phyloP scores from a whole-genome alignment of 306 rosid genomes.

The Benincasa hispida region DNA sequence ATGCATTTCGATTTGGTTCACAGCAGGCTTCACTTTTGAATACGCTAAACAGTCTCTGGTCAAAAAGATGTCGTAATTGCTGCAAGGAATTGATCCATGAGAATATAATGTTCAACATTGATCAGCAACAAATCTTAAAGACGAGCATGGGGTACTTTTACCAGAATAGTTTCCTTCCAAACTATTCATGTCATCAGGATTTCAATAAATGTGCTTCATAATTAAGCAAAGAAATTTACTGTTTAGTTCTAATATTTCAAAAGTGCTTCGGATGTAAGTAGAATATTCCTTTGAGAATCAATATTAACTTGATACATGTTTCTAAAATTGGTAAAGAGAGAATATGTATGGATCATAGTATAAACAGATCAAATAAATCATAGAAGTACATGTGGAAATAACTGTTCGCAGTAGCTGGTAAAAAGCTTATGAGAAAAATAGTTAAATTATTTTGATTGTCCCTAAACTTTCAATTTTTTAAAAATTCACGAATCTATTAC shows the following conservation, averaged over 20 bases:
- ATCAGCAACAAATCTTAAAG: background rate
- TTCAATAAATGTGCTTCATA: background rate
- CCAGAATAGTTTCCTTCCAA: background rate
- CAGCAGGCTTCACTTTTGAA: conserved; percentile 90
- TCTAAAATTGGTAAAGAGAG: background rate
- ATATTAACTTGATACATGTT: background rate
- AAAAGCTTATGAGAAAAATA: background rate
- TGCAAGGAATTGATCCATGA: conserved; percentile 42
- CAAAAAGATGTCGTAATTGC: conserved; percentile 80
- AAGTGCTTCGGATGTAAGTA: background rate
- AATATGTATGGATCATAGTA: background rate
- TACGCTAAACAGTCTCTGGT: conserved; percentile 87
- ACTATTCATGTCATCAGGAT: background rate
- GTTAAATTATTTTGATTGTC: no score
- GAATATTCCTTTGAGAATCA: background rate
- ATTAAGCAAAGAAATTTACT: background rate
- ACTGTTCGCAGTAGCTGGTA: background rate
- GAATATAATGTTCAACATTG: conserved; percentile 9
- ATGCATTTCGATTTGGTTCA: conserved; percentile 87
- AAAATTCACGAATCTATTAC: no score
- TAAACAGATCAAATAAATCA: background rate
- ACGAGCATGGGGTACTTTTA: background rate
- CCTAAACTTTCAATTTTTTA: no score
- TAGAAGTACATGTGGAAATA: background rate
- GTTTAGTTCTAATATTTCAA: background rate